Conservation (phyloP, 2,329 filamentous ascomycete genomes). For the Diplodia seriata region DNA sequence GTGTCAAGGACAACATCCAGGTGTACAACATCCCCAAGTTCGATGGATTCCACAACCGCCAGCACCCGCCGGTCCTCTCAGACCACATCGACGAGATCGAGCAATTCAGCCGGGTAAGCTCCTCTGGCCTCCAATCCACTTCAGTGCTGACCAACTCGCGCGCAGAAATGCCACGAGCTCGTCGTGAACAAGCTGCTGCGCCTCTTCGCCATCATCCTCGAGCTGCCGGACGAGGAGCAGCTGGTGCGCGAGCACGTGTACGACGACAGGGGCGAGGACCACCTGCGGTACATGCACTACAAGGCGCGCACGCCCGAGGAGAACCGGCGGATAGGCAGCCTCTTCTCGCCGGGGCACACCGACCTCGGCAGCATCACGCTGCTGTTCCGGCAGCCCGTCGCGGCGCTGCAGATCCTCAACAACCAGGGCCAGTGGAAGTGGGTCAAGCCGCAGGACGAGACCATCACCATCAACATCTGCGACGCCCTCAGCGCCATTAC, state of each 20-base stretch:
- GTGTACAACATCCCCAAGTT: constrained; percentile 69
- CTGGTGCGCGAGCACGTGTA: constrained; percentile 65
- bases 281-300: constrained; percentile 70
- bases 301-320: constrained; percentile 58
- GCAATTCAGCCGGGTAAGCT: constrained; percentile 49
- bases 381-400: constrained; percentile 65
- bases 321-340: constrained; percentile 52
- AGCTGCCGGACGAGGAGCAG: constrained; percentile 65
- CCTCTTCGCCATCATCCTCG: constrained; percentile 66
- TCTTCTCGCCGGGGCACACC: constrained; percentile 61
- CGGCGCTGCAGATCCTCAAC: constrained; percentile 61
- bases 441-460: constrained; percentile 50
- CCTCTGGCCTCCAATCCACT: background rate
- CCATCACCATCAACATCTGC: constrained; percentile 52
- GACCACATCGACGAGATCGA: constrained; percentile 64
- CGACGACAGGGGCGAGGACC: constrained; percentile 64
- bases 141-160: background rate
- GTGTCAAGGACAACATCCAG: constrained; percentile 61
- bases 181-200: constrained; percentile 64
- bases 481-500: constrained; percentile 51
- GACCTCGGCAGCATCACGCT: constrained; percentile 64
- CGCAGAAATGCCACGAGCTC: constrained; percentile 57
- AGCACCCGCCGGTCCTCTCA: constrained; percentile 57
- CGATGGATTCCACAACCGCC: constrained; percentile 45
- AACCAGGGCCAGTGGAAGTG: constrained; percentile 51